Base-by-base conservation (phyloP, 345 rosid species). In the Melaleuca quinquenervia region DNA sequence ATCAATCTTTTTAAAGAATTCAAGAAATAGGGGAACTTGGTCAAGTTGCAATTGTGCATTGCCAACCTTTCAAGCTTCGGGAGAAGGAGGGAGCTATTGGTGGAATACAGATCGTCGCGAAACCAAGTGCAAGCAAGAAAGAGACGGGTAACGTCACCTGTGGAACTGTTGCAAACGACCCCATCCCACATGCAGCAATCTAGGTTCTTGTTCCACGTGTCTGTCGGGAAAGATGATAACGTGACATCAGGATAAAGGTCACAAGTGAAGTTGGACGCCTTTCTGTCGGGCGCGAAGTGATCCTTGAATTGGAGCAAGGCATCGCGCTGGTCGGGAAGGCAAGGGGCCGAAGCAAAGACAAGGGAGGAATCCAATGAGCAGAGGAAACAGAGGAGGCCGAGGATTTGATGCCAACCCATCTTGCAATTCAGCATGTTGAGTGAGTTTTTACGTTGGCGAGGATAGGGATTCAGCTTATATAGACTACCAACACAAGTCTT, bases 121-220 rank as follows among this genome's bases (percentile, higher is more conserved):
- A 56, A 3, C 15, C 11, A 56, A 26, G 0, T 1, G 7, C 29
- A 26, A 56, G 1, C 0, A 56, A 56, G 1, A 56, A 26, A 1
- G 16, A 56, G 15, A 26, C 0, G 0, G 1, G 11, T 1, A 1
- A 26, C 16, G 1, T 56, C 0, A 56, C 64, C 8, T 0, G 29
- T 26, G 64, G 2, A 14, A 0, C 0, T 0, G 27, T 56, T 1
- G 8, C 64, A 56, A 11, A 0, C 0, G 64, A 56, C 64, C 5
- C 64, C 0, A 0, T 0, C 7, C 64, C 64, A 56, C 14, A 5
- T 2, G 62, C 62, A 56, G 0, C 15, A 56, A 0, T 56, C 3
- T 0, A 50, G 6, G 52, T 16, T 12, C 52, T 50, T 50, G 52
- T 50, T 50, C 52, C 52, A 50, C 4, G 41, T 41, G 41, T 41